Conservation (phyloP, 2,329 filamentous ascomycete species). For the Massarina eburnea region DNA sequence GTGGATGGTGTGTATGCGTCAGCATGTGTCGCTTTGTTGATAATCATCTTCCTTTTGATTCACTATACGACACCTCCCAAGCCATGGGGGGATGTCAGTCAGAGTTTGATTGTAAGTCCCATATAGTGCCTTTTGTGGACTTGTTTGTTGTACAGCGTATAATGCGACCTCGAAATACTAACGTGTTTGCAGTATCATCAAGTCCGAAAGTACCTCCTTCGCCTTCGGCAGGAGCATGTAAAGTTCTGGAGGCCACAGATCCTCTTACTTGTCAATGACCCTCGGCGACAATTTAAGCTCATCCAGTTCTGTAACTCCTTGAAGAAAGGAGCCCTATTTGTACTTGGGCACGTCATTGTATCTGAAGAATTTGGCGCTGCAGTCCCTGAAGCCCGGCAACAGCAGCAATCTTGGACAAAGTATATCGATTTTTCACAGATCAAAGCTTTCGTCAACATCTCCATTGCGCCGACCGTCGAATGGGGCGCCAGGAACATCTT, state of each 20-base stretch:
- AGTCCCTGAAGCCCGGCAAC: conserved; percentile 77
- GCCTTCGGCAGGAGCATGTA: conserved; percentile 84
- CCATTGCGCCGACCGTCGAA: conserved; percentile 77
- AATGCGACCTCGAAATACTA: not conserved
- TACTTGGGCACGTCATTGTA: conserved; percentile 85
- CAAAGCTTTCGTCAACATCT: conserved; percentile 86
- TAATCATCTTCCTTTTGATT: conserved; percentile 79
- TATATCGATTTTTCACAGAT: conserved; percentile 85
- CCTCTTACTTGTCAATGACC: conserved; percentile 79
- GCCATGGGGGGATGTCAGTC: conserved; percentile 86
- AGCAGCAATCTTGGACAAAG: conserved; percentile 81
- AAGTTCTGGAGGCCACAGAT: conserved; percentile 94
- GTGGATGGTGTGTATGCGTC: conserved; percentile 81
- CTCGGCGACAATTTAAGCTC: conserved; percentile 76
- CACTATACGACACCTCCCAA: conserved; percentile 86
- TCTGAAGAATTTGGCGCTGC: conserved; percentile 77
- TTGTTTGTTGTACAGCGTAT: not conserved
- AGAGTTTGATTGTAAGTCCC: conserved; percentile 66
- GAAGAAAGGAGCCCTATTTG: conserved; percentile 84
- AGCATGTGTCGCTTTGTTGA: conserved; percentile 70
- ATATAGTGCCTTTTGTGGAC: not conserved
- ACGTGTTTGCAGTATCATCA: conserved; percentile 63
- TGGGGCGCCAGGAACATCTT: conserved; percentile 86
- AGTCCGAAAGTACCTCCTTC: conserved; percentile 81
- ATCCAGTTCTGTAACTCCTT: conserved; percentile 91